Percentiles rank a stretch among this genome's conserved stretches.
These are phyloP conservation scores for Cephaloascus fragrans DNA, from an alignment of 805 yeast species.

Conservation along the genomic window DNA sequence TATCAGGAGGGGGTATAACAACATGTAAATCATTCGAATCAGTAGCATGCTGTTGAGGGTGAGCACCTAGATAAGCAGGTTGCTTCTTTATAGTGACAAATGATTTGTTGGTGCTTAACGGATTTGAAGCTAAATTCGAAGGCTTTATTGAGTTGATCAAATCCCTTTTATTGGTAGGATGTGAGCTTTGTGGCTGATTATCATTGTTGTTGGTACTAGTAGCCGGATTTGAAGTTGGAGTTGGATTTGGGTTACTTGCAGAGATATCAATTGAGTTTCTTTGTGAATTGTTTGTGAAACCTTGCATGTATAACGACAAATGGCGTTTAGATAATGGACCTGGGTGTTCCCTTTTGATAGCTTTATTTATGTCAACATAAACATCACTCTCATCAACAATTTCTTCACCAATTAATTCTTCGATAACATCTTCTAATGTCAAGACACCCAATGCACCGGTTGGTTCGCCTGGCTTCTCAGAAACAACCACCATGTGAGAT, in stretches of 20 bases:
- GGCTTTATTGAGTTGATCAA: conserved; percentile 27
- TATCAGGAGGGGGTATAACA: neutral
- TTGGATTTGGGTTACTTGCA: neutral
- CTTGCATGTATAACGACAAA: conserved; percentile 59
- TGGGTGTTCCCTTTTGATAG: conserved; percentile 68
- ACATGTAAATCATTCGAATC: conserved; percentile 2
- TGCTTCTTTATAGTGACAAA: conserved; percentile 62
- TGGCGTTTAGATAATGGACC: conserved; percentile 68
- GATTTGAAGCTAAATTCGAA: conserved; percentile 60
- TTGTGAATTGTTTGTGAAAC: conserved; percentile 34
- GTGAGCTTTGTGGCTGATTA: too few relatives aligned
- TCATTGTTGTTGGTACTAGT: conserved; percentile 13
- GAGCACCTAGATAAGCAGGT: neutral
- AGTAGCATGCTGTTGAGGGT: neutral
- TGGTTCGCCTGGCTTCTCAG: conserved; percentile 74
- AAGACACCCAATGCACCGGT: conserved; percentile 85
- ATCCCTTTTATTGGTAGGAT: neutral
- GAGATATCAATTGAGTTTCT: conserved; percentile 28
- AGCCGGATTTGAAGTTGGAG: conserved; percentile 5
- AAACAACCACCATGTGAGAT: conserved; percentile 92
- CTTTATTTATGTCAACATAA: conserved; percentile 80
- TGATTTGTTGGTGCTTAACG: conserved; percentile 52
- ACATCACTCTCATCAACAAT: conserved; percentile 96
- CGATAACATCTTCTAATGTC: conserved; percentile 95
- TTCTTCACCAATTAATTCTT: conserved; percentile 95